Conservation (phyloP, 805 yeast genomes). For the Ogataea pignaliae region DNA sequence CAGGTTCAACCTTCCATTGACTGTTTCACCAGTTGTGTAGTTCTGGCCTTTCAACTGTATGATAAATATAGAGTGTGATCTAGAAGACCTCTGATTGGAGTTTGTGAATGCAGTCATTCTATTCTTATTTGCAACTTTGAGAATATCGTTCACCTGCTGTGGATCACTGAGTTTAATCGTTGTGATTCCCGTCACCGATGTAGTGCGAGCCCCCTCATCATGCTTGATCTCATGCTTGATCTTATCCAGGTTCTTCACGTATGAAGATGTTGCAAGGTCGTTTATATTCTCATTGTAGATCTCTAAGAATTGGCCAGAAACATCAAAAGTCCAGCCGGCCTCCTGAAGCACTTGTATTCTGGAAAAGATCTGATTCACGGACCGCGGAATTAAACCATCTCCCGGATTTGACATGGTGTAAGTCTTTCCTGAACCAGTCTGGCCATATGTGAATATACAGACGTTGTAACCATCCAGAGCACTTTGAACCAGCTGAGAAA, state of each 20-base stretch:
- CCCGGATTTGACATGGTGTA: slow-evolving; percentile 72
- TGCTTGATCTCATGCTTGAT: slow-evolving; percentile 68
- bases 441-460: slow-evolving; percentile 95
- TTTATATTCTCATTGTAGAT: slow-evolving; percentile 80
- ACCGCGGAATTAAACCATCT: slow-evolving; percentile 80
- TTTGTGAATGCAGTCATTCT: slow-evolving; percentile 80
- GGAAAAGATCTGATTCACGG: slow-evolving; percentile 65
- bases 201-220: slow-evolving; percentile 47
- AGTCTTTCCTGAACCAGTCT: slow-evolving; percentile 94
- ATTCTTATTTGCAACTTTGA: slow-evolving; percentile 52
- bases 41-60: slow-evolving; percentile 57
- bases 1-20: slow-evolving; percentile 65
- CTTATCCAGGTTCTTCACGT: slow-evolving; percentile 16
- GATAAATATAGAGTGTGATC: slow-evolving; percentile 84
- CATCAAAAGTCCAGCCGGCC: slow-evolving; percentile 58
- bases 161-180: slow-evolving; percentile 38
- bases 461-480: slow-evolving; percentile 87
- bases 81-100: slow-evolving; percentile 78
- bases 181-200: slow-evolving; percentile 58
- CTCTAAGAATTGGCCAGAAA: slow-evolving; percentile 78
- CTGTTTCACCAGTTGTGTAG: slow-evolving; percentile 39
- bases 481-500: slow-evolving; percentile 80
- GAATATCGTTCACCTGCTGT: slow-evolving; percentile 43
- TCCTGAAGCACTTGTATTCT: slow-evolving; percentile 43
- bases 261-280: slow-evolving; percentile 51